Base-by-base conservation (phyloP, 345 rosid genomes). In the Sisymbrium irio region DNA sequence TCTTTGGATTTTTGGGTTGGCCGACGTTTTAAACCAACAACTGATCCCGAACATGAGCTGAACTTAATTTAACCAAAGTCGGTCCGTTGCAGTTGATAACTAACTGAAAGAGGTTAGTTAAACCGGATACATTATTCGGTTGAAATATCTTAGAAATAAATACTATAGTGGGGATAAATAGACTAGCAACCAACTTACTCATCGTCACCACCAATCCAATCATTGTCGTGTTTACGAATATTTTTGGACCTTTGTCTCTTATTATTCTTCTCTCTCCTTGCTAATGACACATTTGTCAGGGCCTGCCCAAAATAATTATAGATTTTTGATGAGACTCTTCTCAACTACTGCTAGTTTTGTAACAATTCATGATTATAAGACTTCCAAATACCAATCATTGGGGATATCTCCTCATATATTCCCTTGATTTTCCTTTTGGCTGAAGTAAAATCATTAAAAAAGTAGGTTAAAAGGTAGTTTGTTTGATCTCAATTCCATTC, bases 341-440 rank as follows among this genome's bases (percentile, higher is more conserved):
- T 42, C 77, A 55, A 45, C 65, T 1, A 65, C 35, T 39, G 55
- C 45, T 59, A 63, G 17, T 53, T 54, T 35, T 56, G 14, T 37
- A 28, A 5, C 32, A 58, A 12, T 5, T 57, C 1, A 17, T 58
- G 65, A 66, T 32, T 46, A 47, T 71, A 60, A 7, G 69, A 44
- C 69, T 61, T 75, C 79, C 69, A 75, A 61, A 62, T 42, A 41
- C 69, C 58, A 75, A 68, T 75, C 63, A 75, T 75, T 75, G n/a
- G 74, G 30, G 19, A 47, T 17, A 27, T 57, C 51, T 74, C 6
- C 18, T 0, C 15, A 13, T 30, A 51, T 59, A 15, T 67, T 67
- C 73, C 72, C 6, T 32, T 73, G 35, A 11, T 32, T 41, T 6
- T 72, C 20, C 13, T 18, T 20, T 36, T 35, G 44, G 39, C 10